A percentile compares a stretch with the other conserved stretches of the same genome.
phyloP scores from a whole-genome alignment of 1,284 basidiomycete species.

The Heterobasidion occidentale region DNA sequence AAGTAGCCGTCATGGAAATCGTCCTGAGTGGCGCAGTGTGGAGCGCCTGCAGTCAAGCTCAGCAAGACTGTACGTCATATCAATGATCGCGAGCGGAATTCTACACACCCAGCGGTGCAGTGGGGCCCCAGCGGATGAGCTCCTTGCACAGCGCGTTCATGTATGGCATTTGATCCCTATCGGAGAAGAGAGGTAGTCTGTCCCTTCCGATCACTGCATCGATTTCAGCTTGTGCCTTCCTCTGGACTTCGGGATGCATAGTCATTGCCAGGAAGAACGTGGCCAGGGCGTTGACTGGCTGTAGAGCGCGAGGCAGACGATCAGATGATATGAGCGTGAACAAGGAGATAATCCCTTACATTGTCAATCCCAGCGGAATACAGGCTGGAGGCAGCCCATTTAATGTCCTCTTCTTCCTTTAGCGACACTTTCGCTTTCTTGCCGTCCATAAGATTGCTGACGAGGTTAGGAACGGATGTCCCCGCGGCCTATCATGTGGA shows the following conservation, averaged over 20 bases:
- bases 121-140: constrained; percentile 13
- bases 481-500: constrained; percentile 36
- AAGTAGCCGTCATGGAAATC: constrained; percentile 16
- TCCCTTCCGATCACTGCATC: constrained; percentile 18
- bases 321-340: not conserved
- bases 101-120: not conserved
- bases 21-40: constrained; percentile 16
- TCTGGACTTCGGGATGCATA: constrained; percentile 18
- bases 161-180: constrained; percentile 16
- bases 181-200: constrained; percentile 15
- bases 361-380: constrained; percentile 36
- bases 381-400: constrained; percentile 53
- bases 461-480: constrained; percentile 41
- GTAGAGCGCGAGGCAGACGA: not conserved
- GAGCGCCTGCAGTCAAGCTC: constrained; percentile 9
- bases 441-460: constrained; percentile 39
- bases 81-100: not conserved
- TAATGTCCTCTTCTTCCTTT: constrained; percentile 46
- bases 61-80: not conserved
- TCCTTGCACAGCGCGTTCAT: constrained; percentile 13
- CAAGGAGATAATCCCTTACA: not conserved
- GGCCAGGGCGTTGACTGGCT: constrained; percentile 14
- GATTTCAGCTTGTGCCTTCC: constrained; percentile 19
- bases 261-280: constrained; percentile 22
- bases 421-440: constrained; percentile 32